Conservation (phyloP, 2,329 filamentous ascomycete genomes). For the Fusarium sp. region DNA sequence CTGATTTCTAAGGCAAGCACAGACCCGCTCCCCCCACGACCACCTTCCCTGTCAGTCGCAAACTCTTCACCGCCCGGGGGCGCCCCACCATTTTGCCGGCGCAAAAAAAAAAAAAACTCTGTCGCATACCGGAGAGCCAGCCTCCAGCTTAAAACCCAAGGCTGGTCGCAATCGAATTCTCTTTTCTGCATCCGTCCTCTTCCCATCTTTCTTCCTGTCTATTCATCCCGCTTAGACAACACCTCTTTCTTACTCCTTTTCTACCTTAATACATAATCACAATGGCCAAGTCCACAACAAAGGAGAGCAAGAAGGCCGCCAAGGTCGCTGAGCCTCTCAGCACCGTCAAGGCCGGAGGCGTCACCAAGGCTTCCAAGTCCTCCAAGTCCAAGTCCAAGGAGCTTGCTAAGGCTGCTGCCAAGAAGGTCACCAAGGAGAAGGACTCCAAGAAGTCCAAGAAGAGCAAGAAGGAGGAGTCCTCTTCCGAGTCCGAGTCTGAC, state of each 20-base stretch:
- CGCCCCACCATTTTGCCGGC: conserved; percentile 51
- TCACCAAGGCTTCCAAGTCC: conserved; percentile 74
- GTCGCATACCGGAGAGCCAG: conserved; percentile 37
- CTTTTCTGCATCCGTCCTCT: conserved; percentile 36
- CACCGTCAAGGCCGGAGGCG: conserved; percentile 72
- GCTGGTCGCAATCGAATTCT: conserved; percentile 25
- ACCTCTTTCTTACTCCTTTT: conserved; percentile 10
- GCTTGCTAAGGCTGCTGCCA: conserved; percentile 69
- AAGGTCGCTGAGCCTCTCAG: conserved; percentile 64
- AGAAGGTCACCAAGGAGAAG: conserved; percentile 60
- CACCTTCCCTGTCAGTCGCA: conserved; percentile 38
- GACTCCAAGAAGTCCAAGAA: conserved; percentile 66
- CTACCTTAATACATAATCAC: conserved; percentile 48
- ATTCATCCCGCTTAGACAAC: conserved; percentile 23
- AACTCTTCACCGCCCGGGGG: conserved; percentile 50
- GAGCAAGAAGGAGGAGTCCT: conserved; percentile 59
- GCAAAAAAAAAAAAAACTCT: conserved; percentile 47
- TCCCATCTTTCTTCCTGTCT: conserved; percentile 29
- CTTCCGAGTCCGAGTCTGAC: conserved; percentile 55
- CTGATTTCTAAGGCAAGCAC: conserved; percentile 49
- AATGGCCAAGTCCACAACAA: conserved; percentile 76
- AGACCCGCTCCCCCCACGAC: conserved; percentile 20
- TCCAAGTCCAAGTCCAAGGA: conserved; percentile 76
- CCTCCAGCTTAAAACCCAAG: conserved; percentile 42
- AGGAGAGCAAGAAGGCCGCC: conserved; percentile 62